Evolutionary conservation across 1,139 yeast species (phyloP).

Genomic region (Keqinozyma sinolaborantium): DNA sequence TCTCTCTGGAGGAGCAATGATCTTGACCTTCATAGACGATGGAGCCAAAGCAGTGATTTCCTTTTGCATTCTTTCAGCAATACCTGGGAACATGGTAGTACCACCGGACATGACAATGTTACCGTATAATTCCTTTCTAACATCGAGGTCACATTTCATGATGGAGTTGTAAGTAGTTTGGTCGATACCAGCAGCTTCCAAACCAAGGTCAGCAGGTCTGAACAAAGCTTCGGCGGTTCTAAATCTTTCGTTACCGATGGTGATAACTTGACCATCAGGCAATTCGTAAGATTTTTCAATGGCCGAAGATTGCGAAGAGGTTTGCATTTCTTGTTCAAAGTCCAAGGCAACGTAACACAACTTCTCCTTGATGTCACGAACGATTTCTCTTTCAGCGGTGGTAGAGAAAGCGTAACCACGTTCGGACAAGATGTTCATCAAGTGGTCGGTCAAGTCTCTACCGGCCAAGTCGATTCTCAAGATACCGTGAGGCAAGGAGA

Average conservation of each 20-base stretch:
- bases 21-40: slow-evolving; percentile 99
- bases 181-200: slow-evolving; percentile 99
- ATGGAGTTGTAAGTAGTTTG: slow-evolving; percentile 99
- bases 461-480: slow-evolving; percentile 99
- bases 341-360: slow-evolving; percentile 96
- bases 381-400: slow-evolving; percentile 99
- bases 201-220: slow-evolving; percentile 97
- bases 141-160: slow-evolving; percentile 99
- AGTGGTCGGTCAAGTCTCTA: slow-evolving; percentile 98
- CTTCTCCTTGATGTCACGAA: slow-evolving; percentile 98
- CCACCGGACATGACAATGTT: slow-evolving; percentile 99
- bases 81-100: slow-evolving; percentile 99
- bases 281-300: slow-evolving; percentile 98
- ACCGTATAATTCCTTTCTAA: slow-evolving; percentile 98
- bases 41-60: slow-evolving; percentile 99
- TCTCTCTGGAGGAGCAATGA: slow-evolving; percentile 99
- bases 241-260: slow-evolving; percentile 99
- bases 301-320: slow-evolving; percentile 97
- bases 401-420: slow-evolving; percentile 99
- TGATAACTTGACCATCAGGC: slow-evolving; percentile 99
- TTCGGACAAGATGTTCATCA: slow-evolving; percentile 97
- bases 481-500: slow-evolving; percentile 98
- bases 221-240: slow-evolving; percentile 99
- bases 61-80: slow-evolving; percentile 99
- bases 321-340: slow-evolving; percentile 97